These are phyloP conservation scores for Lizonia empirigonia DNA, from an alignment of 2,329 filamentous ascomycete genomes.

Conservation along the genomic window DNA sequence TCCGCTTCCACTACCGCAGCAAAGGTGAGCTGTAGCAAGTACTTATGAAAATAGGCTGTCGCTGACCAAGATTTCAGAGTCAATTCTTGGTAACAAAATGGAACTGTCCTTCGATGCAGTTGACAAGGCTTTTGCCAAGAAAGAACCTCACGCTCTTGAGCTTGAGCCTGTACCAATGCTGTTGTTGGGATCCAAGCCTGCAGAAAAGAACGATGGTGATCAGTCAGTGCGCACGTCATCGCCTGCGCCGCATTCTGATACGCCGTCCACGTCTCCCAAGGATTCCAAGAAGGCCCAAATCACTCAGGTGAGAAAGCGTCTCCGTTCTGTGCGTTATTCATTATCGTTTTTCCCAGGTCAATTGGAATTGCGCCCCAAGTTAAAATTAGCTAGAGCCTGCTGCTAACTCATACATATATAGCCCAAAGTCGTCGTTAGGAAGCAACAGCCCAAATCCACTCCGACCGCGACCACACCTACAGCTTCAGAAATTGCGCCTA, in stretches of 20 bases:
- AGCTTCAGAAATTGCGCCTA: not conserved
- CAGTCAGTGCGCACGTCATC: conserved; percentile 21
- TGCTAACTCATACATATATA: conserved; percentile 8
- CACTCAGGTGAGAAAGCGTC: conserved; percentile 19
- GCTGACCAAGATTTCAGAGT: conserved; percentile 20
- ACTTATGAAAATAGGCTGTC: too few species aligned
- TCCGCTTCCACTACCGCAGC: conserved; percentile 51
- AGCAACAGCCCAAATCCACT: not conserved
- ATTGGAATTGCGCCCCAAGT: not conserved
- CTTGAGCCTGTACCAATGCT: conserved; percentile 27
- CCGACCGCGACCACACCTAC: not conserved
- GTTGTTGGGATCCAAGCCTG: conserved; percentile 5
- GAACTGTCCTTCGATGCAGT: conserved; percentile 12
- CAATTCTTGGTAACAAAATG: conserved; percentile 20
- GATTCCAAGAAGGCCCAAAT: not conserved
- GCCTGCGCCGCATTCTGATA: conserved; percentile 8
- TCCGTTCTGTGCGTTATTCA: not conserved
- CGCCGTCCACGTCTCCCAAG: conserved; percentile 11
- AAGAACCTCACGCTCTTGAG: conserved; percentile 16
- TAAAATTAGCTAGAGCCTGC: not conserved
- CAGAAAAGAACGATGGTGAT: conserved; percentile 16
- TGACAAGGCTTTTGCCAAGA: conserved; percentile 6
- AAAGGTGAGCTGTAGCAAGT: conserved; percentile 31
- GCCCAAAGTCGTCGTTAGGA: conserved; percentile 7
- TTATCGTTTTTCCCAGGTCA: not conserved